These are phyloP conservation scores for Petunia secreta DNA, from an alignment of 257 asterid species.

Conservation along the genomic window DNA sequence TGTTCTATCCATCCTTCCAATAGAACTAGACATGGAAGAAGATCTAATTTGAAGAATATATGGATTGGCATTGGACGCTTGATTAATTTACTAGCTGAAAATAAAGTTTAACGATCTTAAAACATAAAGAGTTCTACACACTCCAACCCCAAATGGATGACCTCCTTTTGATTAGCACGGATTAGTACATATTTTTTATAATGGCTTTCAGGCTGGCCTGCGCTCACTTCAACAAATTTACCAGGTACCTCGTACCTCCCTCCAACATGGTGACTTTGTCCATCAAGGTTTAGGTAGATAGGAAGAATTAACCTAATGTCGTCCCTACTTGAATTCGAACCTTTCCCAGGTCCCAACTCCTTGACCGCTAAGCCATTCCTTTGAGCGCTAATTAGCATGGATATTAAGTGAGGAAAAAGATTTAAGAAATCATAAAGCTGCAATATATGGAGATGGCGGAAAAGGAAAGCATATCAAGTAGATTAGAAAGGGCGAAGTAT, in stretches of 20 bases:
- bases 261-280: too few species aligned
- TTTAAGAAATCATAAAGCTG: background rate
- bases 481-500: background rate
- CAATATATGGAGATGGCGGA: background rate
- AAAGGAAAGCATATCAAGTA: background rate
- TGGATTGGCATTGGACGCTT: background rate
- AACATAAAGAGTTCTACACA: background rate
- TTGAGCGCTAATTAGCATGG: background rate
- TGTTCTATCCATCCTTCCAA: background rate
- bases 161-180: background rate
- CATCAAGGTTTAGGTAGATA: too few species aligned
- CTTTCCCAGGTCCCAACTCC: too few species aligned
- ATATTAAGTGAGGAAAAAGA: background rate
- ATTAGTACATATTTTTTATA: background rate
- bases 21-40: background rate
- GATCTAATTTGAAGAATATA: background rate
- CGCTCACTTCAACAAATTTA: too few species aligned
- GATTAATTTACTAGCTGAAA: background rate
- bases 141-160: background rate
- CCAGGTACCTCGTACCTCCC: too few species aligned
- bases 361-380: too few species aligned
- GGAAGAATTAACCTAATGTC: too few species aligned
- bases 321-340: too few species aligned
- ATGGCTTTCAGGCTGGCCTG: too few species aligned
- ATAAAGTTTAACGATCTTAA: background rate